A percentile compares a stretch with the other conserved stretches of the same genome.
Conservation (phyloP, 1,284 basidiomycete species). For the Pulveroboletus sp. region DNA sequence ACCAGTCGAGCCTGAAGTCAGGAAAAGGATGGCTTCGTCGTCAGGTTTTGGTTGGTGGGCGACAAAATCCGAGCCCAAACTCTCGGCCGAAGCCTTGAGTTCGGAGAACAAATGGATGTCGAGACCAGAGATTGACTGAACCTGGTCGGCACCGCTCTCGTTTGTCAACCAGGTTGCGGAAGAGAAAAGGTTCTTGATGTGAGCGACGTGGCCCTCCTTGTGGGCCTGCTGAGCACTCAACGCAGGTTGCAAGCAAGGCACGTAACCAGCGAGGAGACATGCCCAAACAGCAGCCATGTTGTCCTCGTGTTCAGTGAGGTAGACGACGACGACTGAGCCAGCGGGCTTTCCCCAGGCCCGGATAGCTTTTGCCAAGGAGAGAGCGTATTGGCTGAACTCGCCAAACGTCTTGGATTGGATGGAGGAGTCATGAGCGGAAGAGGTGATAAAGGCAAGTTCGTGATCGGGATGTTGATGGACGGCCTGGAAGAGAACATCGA, state of each 20-base stretch:
- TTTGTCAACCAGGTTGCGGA: slow-evolving; percentile 37
- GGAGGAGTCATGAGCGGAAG: slow-evolving; percentile 35
- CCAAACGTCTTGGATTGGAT: slow-evolving; percentile 34
- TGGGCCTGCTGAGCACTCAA: slow-evolving; percentile 36
- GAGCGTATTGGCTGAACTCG: slow-evolving; percentile 22
- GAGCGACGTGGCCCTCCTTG: slow-evolving; percentile 34
- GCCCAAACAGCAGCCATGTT: slow-evolving; percentile 39
- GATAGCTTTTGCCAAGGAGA: slow-evolving; percentile 23
- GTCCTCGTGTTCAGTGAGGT: slow-evolving; percentile 36
- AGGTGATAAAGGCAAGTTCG: slow-evolving; percentile 31
- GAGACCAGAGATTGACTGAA: slow-evolving; percentile 31
- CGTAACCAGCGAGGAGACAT: slow-evolving; percentile 32
- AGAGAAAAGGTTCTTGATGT: slow-evolving; percentile 31
- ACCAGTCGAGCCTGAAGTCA: slow-evolving; percentile 32
- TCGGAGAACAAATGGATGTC: slow-evolving; percentile 33
- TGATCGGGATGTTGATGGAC: slow-evolving; percentile 27
- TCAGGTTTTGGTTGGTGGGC: slow-evolving; percentile 25
- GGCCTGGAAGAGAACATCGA: slow-evolving; percentile 27
- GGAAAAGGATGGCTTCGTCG: slow-evolving; percentile 31
- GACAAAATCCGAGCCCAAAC: slow-evolving; percentile 12
- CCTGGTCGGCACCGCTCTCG: slow-evolving; percentile 33
- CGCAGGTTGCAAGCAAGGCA: slow-evolving; percentile 36
- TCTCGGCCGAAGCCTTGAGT: slow-evolving; percentile 18
- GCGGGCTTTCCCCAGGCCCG: slow-evolving; percentile 26
- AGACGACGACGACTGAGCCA: slow-evolving; percentile 34